Evolutionary conservation across 306 rosid genomes (phyloP), one percentile per base, ranked within the genome.

Genomic region (Bauhinia variegata): DNA sequence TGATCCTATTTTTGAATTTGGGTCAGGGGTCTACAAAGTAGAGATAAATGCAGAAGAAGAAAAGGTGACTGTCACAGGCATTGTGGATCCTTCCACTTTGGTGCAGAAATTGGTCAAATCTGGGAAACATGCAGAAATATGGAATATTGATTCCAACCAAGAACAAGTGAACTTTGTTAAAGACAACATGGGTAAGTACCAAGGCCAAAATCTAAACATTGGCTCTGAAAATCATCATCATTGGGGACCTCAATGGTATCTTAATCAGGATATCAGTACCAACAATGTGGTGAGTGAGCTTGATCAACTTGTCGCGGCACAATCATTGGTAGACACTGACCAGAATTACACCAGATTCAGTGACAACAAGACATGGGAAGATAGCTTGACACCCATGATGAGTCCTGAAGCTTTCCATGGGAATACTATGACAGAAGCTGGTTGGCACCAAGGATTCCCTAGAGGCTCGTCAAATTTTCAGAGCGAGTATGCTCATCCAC

Each of bases 71-170:
- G 81, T 85, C 42, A 72, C 33, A 63, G 84, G 95, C 37, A 66
- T 9, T 65, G 85, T 79, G 32, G 72, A 85, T 57, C 68, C 85
- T 54, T 46, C 79, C 18, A 73, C 65, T 70, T 67, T 85, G 82
- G 76, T 83, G 49, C 60, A 74, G 17, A 81, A 73, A 74, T 70
- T 85, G 71, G 70, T 37, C 36, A 83, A 46, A 69, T 63, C 68
- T 37, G 89, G 90, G 3, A 87, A 87, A 72, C 87, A 77, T 72
- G 86, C 83, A 53, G 91, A 85, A 59, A 68, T 81, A 53, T 69
- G 67, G 77, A 56, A 72, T 53, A 63, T 67, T 70, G 75, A 17
- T 70, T 58, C 64, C 77, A 72, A 60, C 55, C 64, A 60, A 34
- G 73, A 54, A 34, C 81, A 65, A 31, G 33, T 4, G 6, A 50